Evolutionary conservation across 1,139 yeast genomes (phyloP).

Genomic region (Saccharomyces uvarum): DNA sequence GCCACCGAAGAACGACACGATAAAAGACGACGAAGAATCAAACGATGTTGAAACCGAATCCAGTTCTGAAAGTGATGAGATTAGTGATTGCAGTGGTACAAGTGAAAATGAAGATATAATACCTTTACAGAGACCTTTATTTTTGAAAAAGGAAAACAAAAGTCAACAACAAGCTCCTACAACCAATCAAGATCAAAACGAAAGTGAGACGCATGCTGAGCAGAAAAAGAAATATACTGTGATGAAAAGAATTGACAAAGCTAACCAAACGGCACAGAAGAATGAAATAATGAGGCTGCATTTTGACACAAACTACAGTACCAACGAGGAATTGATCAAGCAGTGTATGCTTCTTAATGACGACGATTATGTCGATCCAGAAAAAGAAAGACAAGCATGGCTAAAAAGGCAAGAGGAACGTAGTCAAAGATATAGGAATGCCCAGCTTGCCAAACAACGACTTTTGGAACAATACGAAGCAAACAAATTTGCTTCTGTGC

Average conservation of each 20-base stretch:
- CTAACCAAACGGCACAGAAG: conserved; percentile 11
- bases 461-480: conserved; percentile 25
- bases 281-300: conserved; percentile 9
- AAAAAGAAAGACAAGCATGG: conserved; percentile 21
- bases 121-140: conserved; percentile 24
- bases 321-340: conserved; percentile 22
- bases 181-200: background rate
- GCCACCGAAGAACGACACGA: background rate
- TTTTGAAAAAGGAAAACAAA: conserved; percentile 13
- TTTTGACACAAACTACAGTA: conserved; percentile 16
- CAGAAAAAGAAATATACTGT: conserved; percentile 7
- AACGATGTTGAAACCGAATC: conserved; percentile 2
- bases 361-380: conserved; percentile 22
- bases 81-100: conserved; percentile 7
- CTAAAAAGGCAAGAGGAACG: conserved; percentile 19
- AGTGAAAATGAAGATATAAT: conserved; percentile 15
- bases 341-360: conserved; percentile 21
- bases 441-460: conserved; percentile 20
- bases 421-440: conserved; percentile 16
- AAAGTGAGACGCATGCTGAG: conserved; percentile 1
- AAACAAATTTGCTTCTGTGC: conserved; percentile 9
- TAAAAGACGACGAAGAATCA: background rate
- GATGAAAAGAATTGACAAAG: conserved; percentile 15
- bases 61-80: conserved; percentile 3
- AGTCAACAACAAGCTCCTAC: background rate